Percentiles rank a stretch among this genome's conserved stretches.
Evolutionary conservation across 352 stramenopile genomes (phyloP).

Genomic region (Phytophthora macrochlamydospora): DNA sequence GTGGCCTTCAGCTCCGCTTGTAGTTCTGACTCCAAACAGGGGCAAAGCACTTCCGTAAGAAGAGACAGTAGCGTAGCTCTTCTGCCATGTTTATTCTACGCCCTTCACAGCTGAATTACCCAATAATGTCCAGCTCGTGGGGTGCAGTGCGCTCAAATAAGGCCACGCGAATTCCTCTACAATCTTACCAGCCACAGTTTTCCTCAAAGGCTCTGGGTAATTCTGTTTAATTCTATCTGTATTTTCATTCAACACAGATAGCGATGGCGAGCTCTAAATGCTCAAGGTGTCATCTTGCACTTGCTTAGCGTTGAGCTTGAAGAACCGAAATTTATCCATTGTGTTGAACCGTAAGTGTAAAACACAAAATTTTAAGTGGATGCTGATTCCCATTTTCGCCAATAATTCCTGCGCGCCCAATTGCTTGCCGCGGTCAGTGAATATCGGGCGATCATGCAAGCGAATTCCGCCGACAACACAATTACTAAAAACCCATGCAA

Average conservation of each 20-base stretch:
- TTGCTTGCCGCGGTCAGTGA: slow-evolving; percentile 10
- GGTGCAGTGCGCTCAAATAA: slow-evolving; percentile 11
- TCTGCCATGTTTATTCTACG: background rate
- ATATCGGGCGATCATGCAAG: background rate
- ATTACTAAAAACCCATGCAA: slow-evolving; percentile 13
- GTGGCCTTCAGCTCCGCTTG: slow-evolving; percentile 8
- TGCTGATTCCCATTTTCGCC: background rate
- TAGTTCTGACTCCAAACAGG: slow-evolving; percentile 7
- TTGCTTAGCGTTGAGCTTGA: slow-evolving; percentile 1
- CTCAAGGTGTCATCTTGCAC: slow-evolving; percentile 8
- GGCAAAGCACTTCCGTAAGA: slow-evolving; percentile 3
- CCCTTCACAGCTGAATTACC: slow-evolving; percentile 3
- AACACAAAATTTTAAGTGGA: slow-evolving; percentile 10
- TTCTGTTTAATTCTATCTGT: background rate
- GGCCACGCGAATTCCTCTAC: slow-evolving; percentile 4
- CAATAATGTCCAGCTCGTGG: slow-evolving; percentile 7
- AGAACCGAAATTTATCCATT: slow-evolving; percentile 12
- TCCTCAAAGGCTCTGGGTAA: background rate
- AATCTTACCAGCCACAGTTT: background rate
- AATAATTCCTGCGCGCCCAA: background rate
- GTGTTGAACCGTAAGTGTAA: slow-evolving; percentile 19
- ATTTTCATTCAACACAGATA: background rate
- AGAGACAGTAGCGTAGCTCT: too few species aligned
- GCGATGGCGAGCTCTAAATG: background rate
- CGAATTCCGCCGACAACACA: slow-evolving; percentile 8